Evolutionary conservation across 192 early-diverging fungal species (phyloP), one percentile per base, ranked within the genome.

Genomic region (Dissophora globulifera): DNA sequence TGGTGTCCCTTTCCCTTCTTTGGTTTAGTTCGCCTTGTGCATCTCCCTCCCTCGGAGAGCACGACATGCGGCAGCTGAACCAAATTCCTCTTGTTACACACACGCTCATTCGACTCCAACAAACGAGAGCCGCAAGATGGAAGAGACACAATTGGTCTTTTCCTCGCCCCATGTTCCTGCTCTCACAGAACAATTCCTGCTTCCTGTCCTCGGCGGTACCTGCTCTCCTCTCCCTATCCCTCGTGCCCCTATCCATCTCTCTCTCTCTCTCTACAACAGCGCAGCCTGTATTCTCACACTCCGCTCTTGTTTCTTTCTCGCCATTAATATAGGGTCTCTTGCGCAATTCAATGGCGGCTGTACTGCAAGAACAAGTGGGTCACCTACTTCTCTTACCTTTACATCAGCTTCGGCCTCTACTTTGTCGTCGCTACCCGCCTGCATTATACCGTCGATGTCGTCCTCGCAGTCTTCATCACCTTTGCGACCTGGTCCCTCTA

Each of bases 401-500:
- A 81, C 31, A 74, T 69, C 48, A 43, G 51, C 29, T n/a, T 69
- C 19, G 80, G 70, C 4, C 51, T 81, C 12, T 62, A 76, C 51
- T 69, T 78, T 43, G 72, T 81, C 25, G 41, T 81, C 47, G 80
- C 80, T 8, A 81, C 80, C 12, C 67, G 80, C 15, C 61, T 81
- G 4, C 80, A 81, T 55, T 81, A 81, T 30, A 81, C 80, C 2
- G 80, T 81, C 19, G 80, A 81, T 66, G 80, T 81, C 1, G 45
- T 81, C 52, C 58, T 81, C 15, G 80, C 80, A 19, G 40, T 81
- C 45, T 67, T 90, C 38, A 69, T 90, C 64, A 86, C 87, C 12
- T 85, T 80, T 42, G 75, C 80, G 9, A 58, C 72, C 31, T 84
- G 86, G 76, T 82, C 84, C 54, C 16, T 83, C 5, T 90, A 90